Base-by-base conservation (phyloP, 192 early-diverging fungal species). In the Backusella liffmaniae region DNA sequence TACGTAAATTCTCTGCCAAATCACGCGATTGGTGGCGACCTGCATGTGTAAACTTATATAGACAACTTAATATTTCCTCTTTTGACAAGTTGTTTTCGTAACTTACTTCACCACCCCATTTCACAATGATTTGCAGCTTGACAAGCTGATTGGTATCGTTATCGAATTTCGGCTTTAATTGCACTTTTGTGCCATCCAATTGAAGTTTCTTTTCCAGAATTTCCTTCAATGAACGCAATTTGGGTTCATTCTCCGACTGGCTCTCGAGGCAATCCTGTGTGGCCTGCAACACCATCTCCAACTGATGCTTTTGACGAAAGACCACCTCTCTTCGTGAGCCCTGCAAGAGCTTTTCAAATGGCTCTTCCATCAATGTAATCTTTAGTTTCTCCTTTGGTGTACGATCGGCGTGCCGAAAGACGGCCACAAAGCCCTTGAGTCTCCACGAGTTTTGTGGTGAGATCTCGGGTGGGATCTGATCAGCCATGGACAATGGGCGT, bases 351-450 rank as follows among this genome's bases (percentile, higher is more conserved):
- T 84, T 82, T 53, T 92, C 77, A 70, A 97, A 94, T 0, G 93
- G 90, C 4, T 88, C 75, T 34, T 89, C 90, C 39, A 81, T 86
- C 72, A 97, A 91, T 32, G 84, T 84, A 66, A 93, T 94, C 86
- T 99, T 99, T 75, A 94, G 85, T 83, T 99, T 99, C 78, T 98
- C 96, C 81, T 99, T 99, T 44, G 97, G 97, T 30, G 97, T 99
- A 36, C 97, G 84, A 75, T 99, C 97, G 15, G 92, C 96, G 78
- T 99, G 97, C 37, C 97, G 88, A 71, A 97, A 91, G 2, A 99
- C 96, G 3, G 92, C 94, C 4, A 98, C 80, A 80, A 98, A 97
- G 9, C 92, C 95, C 86, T 99, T 99, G 41, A 99, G 86, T 69
- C 89, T 86, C 97, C 97, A 99, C 30, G 93, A 92, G 74, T 89